Evolutionary conservation across 805 yeast species (phyloP).

Genomic region (Metschnikowia amazonensis): DNA sequence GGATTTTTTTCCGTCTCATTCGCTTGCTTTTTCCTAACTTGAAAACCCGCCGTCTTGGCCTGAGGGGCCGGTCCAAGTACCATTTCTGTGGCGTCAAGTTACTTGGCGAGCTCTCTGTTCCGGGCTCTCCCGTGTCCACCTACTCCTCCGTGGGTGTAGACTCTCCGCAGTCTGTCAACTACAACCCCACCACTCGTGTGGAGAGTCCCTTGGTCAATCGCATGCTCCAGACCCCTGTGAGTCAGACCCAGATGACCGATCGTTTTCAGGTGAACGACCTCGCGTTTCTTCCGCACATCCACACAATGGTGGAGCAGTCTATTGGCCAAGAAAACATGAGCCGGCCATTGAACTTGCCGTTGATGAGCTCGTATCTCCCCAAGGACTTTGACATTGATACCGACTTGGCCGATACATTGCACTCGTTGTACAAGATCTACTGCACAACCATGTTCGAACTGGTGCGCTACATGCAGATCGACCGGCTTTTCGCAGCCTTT

Average conservation of each 20-base stretch:
- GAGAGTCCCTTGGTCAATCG: constrained; percentile 10
- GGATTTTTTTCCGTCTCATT: constrained; percentile 59
- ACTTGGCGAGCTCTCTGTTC: constrained; percentile 14
- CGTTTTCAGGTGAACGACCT: constrained; percentile 20
- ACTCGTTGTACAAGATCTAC: constrained; percentile 59
- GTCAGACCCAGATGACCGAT: constrained; percentile 17
- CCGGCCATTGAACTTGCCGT: constrained; percentile 28
- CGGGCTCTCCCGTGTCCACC: constrained; percentile 20
- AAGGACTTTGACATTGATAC: constrained; percentile 38
- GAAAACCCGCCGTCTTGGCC: constrained; percentile 75
- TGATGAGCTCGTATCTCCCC: constrained; percentile 43
- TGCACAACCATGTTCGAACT: constrained; percentile 63
- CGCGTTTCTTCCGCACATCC: constrained; percentile 31
- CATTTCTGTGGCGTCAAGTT: constrained; percentile 76
- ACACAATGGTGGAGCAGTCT: constrained; percentile 20
- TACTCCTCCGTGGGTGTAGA: constrained; percentile 11
- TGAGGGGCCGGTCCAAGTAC: constrained; percentile 77
- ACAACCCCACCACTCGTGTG: constrained; percentile 10
- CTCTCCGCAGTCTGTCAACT: constrained; percentile 17
- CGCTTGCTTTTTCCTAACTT: constrained; percentile 49
- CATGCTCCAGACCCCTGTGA: constrained; percentile 18
- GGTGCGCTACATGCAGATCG: constrained; percentile 63
- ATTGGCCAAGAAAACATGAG: constrained; percentile 14
- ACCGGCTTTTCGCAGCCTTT: constrained; percentile 53
- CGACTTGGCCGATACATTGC: constrained; percentile 60